phyloP scores from a whole-genome alignment of 805 yeast species.

The Saccharomycopsis fibuligera region DNA sequence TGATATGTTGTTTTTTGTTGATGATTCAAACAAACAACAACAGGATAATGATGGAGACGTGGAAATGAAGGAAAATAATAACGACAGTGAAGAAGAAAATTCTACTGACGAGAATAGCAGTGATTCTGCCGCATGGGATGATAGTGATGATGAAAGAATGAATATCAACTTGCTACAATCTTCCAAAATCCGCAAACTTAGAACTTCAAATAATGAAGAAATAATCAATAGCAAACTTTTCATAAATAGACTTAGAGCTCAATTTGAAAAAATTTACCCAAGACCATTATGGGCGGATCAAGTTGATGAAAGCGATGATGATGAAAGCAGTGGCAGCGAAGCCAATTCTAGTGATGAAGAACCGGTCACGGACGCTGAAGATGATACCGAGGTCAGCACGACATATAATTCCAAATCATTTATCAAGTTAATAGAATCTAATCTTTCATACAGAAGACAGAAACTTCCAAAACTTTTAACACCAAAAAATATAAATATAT shows the following conservation, averaged over 20 bases:
- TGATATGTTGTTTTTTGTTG: conserved; percentile 50
- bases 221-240: conserved; percentile 54
- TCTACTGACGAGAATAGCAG: conserved; percentile 29
- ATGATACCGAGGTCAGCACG: conserved; percentile 23
- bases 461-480: conserved; percentile 55
- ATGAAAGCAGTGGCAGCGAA: conserved; percentile 33
- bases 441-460: conserved; percentile 22
- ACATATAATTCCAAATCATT: conserved; percentile 30
- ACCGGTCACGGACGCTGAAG: conserved; percentile 23
- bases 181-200: conserved; percentile 63
- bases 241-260: conserved; percentile 59
- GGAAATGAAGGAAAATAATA: conserved; percentile 28
- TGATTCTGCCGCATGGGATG: conserved; percentile 63
- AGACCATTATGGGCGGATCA: conserved; percentile 73
- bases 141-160: conserved; percentile 82
- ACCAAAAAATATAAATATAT: conserved; percentile 62
- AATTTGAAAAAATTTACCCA: conserved; percentile 69
- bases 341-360: conserved; percentile 24
- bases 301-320: conserved; percentile 27
- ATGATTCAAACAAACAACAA: conserved; percentile 37
- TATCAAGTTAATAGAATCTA: conserved; percentile 29
- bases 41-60: conserved; percentile 27
- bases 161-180: conserved; percentile 52
- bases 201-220: conserved; percentile 51
- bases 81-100: conserved; percentile 29